Evolutionary conservation across 2,329 filamentous ascomycete species (phyloP).

Genomic region (Penicillium sp.): DNA sequence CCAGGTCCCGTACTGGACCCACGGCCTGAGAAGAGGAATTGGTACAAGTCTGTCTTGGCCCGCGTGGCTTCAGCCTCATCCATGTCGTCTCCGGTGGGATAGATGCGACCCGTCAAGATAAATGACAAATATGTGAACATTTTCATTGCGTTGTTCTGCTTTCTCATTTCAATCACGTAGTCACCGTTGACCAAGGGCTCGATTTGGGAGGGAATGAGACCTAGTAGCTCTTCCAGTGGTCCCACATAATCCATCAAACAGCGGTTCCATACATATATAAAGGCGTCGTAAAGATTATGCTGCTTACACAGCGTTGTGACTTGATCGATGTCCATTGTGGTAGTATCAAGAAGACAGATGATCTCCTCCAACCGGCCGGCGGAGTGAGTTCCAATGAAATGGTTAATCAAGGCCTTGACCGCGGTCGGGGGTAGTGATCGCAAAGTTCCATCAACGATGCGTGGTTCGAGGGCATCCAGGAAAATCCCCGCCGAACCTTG

Average conservation of each 20-base stretch:
- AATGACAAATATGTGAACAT: conserved; percentile 95
- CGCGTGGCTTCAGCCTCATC: conserved; percentile 68
- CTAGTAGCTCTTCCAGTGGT: conserved; percentile 78
- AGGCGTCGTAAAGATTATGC: conserved; percentile 87
- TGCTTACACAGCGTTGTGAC: conserved; percentile 88
- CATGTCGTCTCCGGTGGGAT: conserved; percentile 78
- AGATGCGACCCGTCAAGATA: conserved; percentile 82
- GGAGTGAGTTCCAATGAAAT: conserved; percentile 74
- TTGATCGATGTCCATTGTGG: conserved; percentile 90
- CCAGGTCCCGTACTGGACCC: conserved; percentile 16
- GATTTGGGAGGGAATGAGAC: conserved; percentile 35
- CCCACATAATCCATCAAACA: conserved; percentile 87
- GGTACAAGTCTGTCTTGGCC: conserved; percentile 87
- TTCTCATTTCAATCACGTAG: conserved; percentile 58
- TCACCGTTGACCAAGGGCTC: conserved; percentile 34
- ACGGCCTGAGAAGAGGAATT: conserved; percentile 87
- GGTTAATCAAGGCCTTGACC: conserved; percentile 79
- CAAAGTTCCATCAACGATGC: conserved; percentile 77
- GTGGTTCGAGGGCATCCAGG: conserved; percentile 82
- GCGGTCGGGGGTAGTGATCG: conserved; percentile 74
- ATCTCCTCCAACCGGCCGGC: conserved; percentile 85
- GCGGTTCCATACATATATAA: conserved; percentile 96
- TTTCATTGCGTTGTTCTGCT: conserved; percentile 71
- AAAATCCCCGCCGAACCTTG: conserved; percentile 72
- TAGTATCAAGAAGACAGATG: conserved; percentile 87